phyloP scores from a whole-genome alignment of 2,329 filamentous ascomycete species.

The Neocucurbitaria cava region DNA sequence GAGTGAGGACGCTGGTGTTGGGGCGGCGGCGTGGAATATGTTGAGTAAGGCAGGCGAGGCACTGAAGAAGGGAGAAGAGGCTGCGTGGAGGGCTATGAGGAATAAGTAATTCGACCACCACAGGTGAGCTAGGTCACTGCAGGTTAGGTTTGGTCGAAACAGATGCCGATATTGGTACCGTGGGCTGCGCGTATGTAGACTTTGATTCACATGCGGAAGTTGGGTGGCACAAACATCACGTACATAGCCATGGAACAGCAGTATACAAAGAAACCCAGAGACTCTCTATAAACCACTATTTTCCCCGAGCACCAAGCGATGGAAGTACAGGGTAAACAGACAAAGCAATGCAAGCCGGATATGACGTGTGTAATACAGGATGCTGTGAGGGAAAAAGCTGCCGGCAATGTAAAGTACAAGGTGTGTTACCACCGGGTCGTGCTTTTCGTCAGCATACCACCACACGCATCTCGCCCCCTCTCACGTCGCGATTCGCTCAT shows the following conservation, averaged over 20 bases:
- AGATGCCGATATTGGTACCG: background rate
- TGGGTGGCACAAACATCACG: conserved; percentile 12
- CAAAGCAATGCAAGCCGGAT: conserved; percentile 49
- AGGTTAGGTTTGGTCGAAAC: background rate
- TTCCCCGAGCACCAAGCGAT: conserved; percentile 47
- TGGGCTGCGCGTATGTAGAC: too few relatives aligned
- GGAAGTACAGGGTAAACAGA: conserved; percentile 45
- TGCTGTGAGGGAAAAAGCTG: conserved; percentile 41
- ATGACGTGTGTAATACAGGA: conserved; percentile 49
- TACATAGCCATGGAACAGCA: conserved; percentile 6
- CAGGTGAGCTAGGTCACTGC: background rate
- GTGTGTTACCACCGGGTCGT: conserved; percentile 49
- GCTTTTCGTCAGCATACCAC: conserved; percentile 48
- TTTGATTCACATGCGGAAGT: background rate
- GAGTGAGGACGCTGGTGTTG: conserved; percentile 29
- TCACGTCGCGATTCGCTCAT: conserved; percentile 41
- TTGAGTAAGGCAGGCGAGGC: conserved; percentile 46
- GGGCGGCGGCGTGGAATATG: conserved; percentile 43
- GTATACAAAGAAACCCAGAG: conserved; percentile 38
- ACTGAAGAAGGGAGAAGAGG: conserved; percentile 45
- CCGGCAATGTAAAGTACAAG: conserved; percentile 53
- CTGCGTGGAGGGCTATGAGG: conserved; percentile 43
- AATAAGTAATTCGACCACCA: conserved; percentile 27
- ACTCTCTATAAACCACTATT: conserved; percentile 49
- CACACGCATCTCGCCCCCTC: conserved; percentile 40